Evolutionary conservation across 768 basidiomycete species (phyloP).

Genomic region (Obba rivulosa): DNA sequence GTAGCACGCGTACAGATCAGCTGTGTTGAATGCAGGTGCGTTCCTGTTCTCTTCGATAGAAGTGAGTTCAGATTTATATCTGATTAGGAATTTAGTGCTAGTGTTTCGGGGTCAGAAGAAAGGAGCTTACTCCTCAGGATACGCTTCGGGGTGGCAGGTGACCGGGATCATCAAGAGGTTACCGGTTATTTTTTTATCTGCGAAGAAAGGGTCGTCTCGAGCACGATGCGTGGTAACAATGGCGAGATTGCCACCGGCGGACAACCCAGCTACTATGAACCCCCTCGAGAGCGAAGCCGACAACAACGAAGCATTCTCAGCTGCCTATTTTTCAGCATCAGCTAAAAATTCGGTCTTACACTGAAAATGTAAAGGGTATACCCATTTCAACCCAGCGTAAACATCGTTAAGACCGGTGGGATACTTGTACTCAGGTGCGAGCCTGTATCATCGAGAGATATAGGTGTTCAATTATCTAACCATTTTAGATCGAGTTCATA

Average conservation of each 20-base stretch:
- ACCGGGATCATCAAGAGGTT: slow-evolving; percentile 11
- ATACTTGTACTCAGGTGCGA: slow-evolving; percentile 21
- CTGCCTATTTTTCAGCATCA: slow-evolving; percentile 1
- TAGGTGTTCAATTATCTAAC: background rate
- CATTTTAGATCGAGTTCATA: background rate
- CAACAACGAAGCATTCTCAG: slow-evolving; percentile 7
- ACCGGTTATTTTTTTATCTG: slow-evolving; percentile 15
- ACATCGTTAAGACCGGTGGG: slow-evolving; percentile 17
- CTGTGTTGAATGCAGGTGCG: too few relatives aligned
- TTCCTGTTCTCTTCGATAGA: too few relatives aligned
- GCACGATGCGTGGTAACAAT: slow-evolving; percentile 18
- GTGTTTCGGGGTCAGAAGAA: too few relatives aligned
- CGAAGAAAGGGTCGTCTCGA: slow-evolving; percentile 22
- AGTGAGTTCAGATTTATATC: too few relatives aligned
- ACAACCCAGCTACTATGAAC: slow-evolving; percentile 22
- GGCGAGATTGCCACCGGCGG: slow-evolving; percentile 20
- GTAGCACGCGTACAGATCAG: too few relatives aligned
- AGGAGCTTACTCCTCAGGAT: too few relatives aligned
- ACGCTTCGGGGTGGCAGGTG: too few relatives aligned
- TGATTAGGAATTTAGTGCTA: too few relatives aligned
- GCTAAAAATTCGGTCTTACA: too few relatives aligned
- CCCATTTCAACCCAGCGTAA: slow-evolving; percentile 21
- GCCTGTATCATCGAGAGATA: slow-evolving; percentile 7
- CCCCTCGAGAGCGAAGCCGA: slow-evolving; percentile 17
- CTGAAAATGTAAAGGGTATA: background rate